Base-by-base conservation (phyloP, 2,329 filamentous ascomycete genomes). In the Epichloe brachyelytri region DNA sequence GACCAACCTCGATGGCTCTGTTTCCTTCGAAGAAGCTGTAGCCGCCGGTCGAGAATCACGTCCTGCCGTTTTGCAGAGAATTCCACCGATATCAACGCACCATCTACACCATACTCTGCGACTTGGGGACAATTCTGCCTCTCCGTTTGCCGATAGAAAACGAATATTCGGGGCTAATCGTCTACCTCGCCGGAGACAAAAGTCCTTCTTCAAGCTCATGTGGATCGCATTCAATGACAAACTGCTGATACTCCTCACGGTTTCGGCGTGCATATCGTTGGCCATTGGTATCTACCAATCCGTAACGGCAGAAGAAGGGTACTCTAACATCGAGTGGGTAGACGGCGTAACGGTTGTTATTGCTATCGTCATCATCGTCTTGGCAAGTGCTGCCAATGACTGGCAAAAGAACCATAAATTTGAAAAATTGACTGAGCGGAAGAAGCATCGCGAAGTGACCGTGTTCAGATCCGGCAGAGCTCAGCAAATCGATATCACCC, bases 221-320 rank as follows among this genome's bases (percentile, higher is more conserved):
- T 90, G 86, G 86, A 84, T 88, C 59, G 85, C 85, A 1, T 88
- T 87, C 68, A 88, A 89, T 62, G 86, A 90, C 66, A 90, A 89
- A 60, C 80, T 90, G 11, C 70, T 88, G 49, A 85, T 88, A 50
- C 68, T 88, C 4, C 71, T 88, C 53, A 84, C 83, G 1, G 72
- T 82, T 19, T 85, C 85, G 7, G 86, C 85, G 1, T 71, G 78
- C n/a, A 80, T 90, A 37, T 88, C 86, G 2, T 71, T 90, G 26
- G 82, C 80, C 0, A 77, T 90, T 40, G 86, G 86, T 44, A 77
- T 89, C 1, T 88, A 88, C 59, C 82, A 89, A 60, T 82, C 83
- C 1, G 74, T 84, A 48, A 79, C 77, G 15, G 73, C 75, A 3
- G 64, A 72, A 5, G 65, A 73, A 10, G 70, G 65, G 40, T 62